Conservation (phyloP, 2,329 filamentous ascomycete genomes). For the Alternaria angustiovoidea region DNA sequence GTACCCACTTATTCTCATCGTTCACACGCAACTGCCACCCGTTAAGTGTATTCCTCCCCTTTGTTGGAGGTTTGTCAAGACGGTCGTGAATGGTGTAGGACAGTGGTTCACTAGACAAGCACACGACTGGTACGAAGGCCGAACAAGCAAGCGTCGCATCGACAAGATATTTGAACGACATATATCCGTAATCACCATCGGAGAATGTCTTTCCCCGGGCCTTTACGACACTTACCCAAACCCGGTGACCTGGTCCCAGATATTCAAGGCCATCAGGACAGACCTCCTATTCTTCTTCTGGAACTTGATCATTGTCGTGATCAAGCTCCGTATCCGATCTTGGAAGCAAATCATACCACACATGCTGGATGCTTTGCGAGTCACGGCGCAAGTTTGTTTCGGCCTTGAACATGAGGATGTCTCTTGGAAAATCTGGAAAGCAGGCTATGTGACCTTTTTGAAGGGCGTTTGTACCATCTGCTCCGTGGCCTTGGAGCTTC, state of each 20-base stretch:
- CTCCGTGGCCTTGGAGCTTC: background rate
- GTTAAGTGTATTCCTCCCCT: background rate
- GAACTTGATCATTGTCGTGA: background rate
- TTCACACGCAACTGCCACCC: background rate
- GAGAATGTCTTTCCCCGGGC: constrained; percentile 13
- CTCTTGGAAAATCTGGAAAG: constrained; percentile 1
- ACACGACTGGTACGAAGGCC: constrained; percentile 2
- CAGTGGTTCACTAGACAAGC: background rate
- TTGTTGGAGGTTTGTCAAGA: background rate
- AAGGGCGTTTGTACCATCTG: background rate
- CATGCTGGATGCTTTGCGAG: background rate
- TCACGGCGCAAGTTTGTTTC: background rate
- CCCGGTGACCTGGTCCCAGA: background rate
- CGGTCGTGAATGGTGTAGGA: background rate
- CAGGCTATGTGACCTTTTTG: background rate
- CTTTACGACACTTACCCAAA: background rate
- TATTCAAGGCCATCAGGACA: background rate
- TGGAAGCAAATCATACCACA: constrained; percentile 1
- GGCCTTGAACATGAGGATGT: background rate
- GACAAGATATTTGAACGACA: constrained; percentile 2
- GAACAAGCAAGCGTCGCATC: constrained; percentile 4
- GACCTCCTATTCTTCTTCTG: background rate
- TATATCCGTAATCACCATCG: background rate
- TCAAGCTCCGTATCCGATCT: background rate
- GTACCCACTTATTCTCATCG: background rate